phyloP scores from a whole-genome alignment of 352 stramenopile genomes.

The Phytopythium delawarense region DNA sequence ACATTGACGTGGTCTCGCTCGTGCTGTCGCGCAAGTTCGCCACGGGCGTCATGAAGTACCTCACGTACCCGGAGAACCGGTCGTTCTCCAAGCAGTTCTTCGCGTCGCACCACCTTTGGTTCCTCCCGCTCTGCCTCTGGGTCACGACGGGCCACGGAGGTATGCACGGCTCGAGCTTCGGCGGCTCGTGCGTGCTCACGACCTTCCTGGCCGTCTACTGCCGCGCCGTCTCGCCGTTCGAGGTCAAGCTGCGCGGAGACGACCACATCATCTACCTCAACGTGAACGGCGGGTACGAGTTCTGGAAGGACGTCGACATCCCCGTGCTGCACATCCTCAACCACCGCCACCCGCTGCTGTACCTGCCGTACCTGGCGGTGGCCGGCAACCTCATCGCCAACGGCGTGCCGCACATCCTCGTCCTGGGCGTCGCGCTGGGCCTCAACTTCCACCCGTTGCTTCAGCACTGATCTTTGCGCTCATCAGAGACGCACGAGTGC shows the following conservation, averaged over 20 bases:
- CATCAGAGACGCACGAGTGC: background rate
- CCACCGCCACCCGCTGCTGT: conserved; percentile 57
- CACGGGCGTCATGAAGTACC: conserved; percentile 89
- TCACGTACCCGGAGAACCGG: conserved; percentile 78
- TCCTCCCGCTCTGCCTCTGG: conserved; percentile 75
- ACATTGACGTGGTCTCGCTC: conserved; percentile 78
- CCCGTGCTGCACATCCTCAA: conserved; percentile 69
- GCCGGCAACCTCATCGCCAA: conserved; percentile 69
- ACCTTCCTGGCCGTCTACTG: conserved; percentile 57
- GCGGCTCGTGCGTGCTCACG: conserved; percentile 48
- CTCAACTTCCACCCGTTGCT: conserved; percentile 50
- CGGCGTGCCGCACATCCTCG: conserved; percentile 60
- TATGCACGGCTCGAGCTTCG: conserved; percentile 73
- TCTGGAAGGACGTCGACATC: conserved; percentile 81
- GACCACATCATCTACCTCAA: conserved; percentile 80
- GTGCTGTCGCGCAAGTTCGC: conserved; percentile 80
- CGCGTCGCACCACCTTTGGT: conserved; percentile 81
- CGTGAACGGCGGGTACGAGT: conserved; percentile 78
- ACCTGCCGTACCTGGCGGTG: conserved; percentile 66
- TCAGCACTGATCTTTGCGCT: conserved; percentile 21
- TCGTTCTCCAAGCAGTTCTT: conserved; percentile 82
- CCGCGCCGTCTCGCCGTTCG: conserved; percentile 58
- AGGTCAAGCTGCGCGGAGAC: conserved; percentile 49
- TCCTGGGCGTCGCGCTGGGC: conserved; percentile 52
- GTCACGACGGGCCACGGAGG: conserved; percentile 62